Percentiles rank a stretch among this genome's conserved stretches.
Conservation (phyloP, 805 yeast genomes). For the Diddensiella transvaalensis region DNA sequence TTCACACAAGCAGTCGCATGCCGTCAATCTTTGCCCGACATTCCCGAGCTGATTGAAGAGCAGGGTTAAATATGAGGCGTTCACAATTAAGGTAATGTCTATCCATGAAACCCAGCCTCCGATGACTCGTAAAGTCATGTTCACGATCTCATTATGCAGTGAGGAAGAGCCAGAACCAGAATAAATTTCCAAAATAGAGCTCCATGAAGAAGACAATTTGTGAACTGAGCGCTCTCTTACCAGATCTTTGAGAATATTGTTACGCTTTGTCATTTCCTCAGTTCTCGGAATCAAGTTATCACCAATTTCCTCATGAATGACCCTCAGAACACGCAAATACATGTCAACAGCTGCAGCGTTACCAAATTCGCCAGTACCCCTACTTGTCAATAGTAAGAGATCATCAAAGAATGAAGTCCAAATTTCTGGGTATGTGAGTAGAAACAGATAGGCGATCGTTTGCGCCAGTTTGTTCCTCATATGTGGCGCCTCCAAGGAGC, state of each 20-base stretch:
- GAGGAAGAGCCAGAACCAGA: slow-evolving; percentile 20
- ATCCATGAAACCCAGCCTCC: slow-evolving; percentile 94
- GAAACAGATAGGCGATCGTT: slow-evolving; percentile 50
- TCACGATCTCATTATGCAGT: slow-evolving; percentile 46
- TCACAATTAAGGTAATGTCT: slow-evolving; percentile 70
- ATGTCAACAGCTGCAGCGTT: slow-evolving; percentile 56
- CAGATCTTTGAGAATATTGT: slow-evolving; percentile 71
- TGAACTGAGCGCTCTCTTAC: slow-evolving; percentile 76
- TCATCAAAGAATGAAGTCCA: slow-evolving; percentile 55
- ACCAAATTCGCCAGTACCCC: slow-evolving; percentile 30
- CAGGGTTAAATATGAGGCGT: slow-evolving; percentile 51
- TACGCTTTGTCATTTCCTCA: slow-evolving; percentile 54
- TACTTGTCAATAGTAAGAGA: slow-evolving; percentile 38
- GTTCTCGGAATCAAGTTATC: slow-evolving; percentile 80
- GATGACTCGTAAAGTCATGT: slow-evolving; percentile 57
- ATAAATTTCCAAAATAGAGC: slow-evolving; percentile 45
- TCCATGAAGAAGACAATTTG: slow-evolving; percentile 64
- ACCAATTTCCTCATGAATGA: slow-evolving; percentile 88
- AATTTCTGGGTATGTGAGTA: slow-evolving; percentile 43
- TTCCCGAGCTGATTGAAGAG: slow-evolving; percentile 57
- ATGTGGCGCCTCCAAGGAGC: slow-evolving; percentile 38
- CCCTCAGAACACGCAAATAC: slow-evolving; percentile 66
- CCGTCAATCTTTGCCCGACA: slow-evolving; percentile 49
- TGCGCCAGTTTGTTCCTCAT: slow-evolving; percentile 58
- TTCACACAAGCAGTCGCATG: slow-evolving; percentile 55